Percentiles rank a stretch among this genome's conserved stretches.
Evolutionary conservation across 177 flowering plant species (phyloP).

Genomic region (Tripterygium wilfordii): DNA sequence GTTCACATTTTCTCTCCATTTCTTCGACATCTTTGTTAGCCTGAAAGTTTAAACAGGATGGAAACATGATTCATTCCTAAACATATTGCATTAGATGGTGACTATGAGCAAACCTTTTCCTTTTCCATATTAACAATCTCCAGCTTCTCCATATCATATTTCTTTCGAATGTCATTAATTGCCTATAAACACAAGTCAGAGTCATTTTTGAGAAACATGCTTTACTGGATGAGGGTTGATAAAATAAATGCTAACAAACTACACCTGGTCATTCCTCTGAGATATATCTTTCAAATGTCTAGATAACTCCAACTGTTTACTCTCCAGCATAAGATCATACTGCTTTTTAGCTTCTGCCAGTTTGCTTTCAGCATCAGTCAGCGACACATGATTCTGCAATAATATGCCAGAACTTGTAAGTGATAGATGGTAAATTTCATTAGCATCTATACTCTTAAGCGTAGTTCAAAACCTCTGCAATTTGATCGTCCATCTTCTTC

Average conservation of each 20-base stretch:
- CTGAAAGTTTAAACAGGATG: conserved; percentile 34
- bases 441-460: too few species aligned
- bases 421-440: background rate
- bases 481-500: conserved; percentile 59
- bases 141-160: conserved; percentile 83
- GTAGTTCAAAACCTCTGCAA: conserved; percentile 82
- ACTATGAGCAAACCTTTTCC: conserved; percentile 61
- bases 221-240: background rate
- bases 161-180: conserved; percentile 86
- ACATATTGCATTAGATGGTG: background rate
- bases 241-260: background rate
- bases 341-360: conserved; percentile 76
- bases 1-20: conserved; percentile 48
- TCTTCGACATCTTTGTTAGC: conserved; percentile 50
- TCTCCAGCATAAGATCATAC: conserved; percentile 76
- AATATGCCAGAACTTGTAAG: conserved; percentile 1
- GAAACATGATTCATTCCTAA: conserved; percentile 1
- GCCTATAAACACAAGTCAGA: conserved; percentile 45
- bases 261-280: conserved; percentile 94
- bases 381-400: conserved; percentile 53
- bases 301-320: conserved; percentile 76
- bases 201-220: conserved; percentile 5
- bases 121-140: conserved; percentile 73
- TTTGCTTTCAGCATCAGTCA: conserved; percentile 56
- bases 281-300: conserved; percentile 94